phyloP scores from a whole-genome alignment of 2,329 filamentous ascomycete species.

The Xylariaceae sp. region DNA sequence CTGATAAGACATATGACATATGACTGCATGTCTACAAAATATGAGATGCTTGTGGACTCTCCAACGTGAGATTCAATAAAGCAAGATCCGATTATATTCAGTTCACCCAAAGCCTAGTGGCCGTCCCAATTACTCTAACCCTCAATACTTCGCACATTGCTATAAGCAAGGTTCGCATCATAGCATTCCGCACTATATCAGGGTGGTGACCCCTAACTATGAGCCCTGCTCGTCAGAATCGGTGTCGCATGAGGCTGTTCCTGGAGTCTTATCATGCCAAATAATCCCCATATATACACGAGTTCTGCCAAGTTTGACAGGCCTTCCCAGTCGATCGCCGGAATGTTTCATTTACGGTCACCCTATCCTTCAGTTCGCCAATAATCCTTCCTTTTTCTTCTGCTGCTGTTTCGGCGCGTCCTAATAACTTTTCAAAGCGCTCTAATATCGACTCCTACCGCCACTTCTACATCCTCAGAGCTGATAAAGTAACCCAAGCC shows the following conservation, averaged over 20 bases:
- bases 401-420: constrained; percentile 21
- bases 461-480: constrained; percentile 17
- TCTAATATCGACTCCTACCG: constrained; percentile 19
- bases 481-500: constrained; percentile 17
- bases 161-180: constrained; percentile 9
- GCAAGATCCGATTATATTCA: neutral
- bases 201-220: constrained; percentile 4
- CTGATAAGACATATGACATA: neutral
- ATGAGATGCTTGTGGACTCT: neutral
- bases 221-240: constrained; percentile 9
- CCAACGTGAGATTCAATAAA: neutral
- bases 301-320: constrained; percentile 6
- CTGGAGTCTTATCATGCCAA: constrained; percentile 2
- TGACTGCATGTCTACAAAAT: neutral
- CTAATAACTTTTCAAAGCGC: constrained; percentile 23
- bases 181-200: constrained; percentile 6
- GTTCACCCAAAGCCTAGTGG: constrained; percentile 9
- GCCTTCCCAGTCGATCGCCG: constrained; percentile 22
- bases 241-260: constrained; percentile 19
- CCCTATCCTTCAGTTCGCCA: constrained; percentile 21
- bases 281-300: constrained; percentile 15
- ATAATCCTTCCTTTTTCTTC: constrained; percentile 25
- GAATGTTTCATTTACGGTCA: constrained; percentile 29
- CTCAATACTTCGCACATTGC: neutral
- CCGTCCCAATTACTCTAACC: constrained; percentile 11